Evolutionary conservation across 306 rosid genomes (phyloP).

Genomic region (Rosa rugosa): DNA sequence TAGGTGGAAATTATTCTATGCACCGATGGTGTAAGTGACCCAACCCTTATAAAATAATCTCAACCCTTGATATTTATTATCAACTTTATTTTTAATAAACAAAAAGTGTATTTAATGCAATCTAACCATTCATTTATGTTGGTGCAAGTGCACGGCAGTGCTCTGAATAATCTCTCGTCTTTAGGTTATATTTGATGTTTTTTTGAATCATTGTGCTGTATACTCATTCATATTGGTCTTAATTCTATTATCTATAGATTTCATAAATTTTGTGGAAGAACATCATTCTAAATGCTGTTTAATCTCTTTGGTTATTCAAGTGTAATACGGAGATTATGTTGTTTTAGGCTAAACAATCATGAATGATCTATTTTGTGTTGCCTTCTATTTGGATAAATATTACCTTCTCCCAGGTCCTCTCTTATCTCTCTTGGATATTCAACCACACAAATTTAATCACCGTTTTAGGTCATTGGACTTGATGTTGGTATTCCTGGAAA

Average conservation of each 20-base stretch:
- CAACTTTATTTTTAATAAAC: too few species aligned
- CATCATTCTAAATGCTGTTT: too few species aligned
- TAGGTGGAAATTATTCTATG: neutral
- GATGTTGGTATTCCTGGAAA: neutral
- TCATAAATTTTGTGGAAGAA: too few species aligned
- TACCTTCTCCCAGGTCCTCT: neutral
- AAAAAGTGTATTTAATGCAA: too few species aligned
- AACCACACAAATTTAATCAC: neutral
- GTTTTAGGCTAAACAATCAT: neutral
- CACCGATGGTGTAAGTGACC: too few species aligned
- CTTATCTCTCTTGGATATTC: neutral
- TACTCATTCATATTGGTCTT: neutral
- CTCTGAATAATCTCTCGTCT: too few species aligned
- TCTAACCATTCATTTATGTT: too few species aligned
- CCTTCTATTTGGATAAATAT: neutral
- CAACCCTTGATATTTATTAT: too few species aligned
- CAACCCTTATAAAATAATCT: too few species aligned
- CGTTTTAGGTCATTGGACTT: neutral
- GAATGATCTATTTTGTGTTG: neutral
- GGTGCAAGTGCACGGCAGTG: too few species aligned
- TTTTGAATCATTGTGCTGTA: neutral
- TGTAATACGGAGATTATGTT: too few species aligned
- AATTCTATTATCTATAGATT: neutral
- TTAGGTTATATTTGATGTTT: neutral
- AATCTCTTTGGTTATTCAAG: too few species aligned